Conservation (phyloP, 495 filamentous ascomycete species). For the Penicillium daleae region DNA sequence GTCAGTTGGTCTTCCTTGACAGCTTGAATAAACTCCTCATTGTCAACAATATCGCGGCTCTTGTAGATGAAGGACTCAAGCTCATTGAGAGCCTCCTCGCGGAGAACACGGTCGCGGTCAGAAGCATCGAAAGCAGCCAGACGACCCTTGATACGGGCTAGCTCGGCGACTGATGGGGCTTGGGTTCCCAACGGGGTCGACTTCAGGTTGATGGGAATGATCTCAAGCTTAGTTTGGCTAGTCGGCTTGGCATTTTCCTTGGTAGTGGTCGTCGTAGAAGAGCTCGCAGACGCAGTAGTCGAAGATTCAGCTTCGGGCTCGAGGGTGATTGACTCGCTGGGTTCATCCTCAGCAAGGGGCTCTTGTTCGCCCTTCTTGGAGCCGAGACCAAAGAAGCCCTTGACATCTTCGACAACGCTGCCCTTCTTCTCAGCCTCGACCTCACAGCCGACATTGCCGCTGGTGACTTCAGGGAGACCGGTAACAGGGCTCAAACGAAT, state of each 20-base stretch:
- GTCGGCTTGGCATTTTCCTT: slow-evolving; percentile 54
- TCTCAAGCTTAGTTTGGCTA: slow-evolving; percentile 66
- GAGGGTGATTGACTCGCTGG: slow-evolving; percentile 51
- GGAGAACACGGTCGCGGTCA: slow-evolving; percentile 71
- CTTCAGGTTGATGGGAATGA: slow-evolving; percentile 69
- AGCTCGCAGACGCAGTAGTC: slow-evolving; percentile 44
- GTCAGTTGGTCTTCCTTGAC: slow-evolving; percentile 67
- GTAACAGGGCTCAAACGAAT: slow-evolving; percentile 71
- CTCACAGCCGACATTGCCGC: slow-evolving; percentile 82
- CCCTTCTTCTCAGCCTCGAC: slow-evolving; percentile 74
- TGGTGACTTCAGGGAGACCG: slow-evolving; percentile 81
- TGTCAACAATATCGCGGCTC: slow-evolving; percentile 76
- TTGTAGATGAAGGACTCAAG: slow-evolving; percentile 94
- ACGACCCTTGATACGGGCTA: slow-evolving; percentile 69
- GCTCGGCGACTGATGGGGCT: slow-evolving; percentile 56
- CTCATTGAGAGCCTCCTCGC: slow-evolving; percentile 89
- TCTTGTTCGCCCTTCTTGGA: slow-evolving; percentile 82
- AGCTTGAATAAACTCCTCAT: slow-evolving; percentile 69
- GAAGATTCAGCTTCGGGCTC: slow-evolving; percentile 56
- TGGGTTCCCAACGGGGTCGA: slow-evolving; percentile 64
- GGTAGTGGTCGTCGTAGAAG: slow-evolving; percentile 49
- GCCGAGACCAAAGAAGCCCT: slow-evolving; percentile 92
- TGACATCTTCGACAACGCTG: slow-evolving; percentile 82
- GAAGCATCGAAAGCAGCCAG: slow-evolving; percentile 82
- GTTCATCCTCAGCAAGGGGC: slow-evolving; percentile 66